Percentiles rank a stretch among this genome's conserved stretches.
Evolutionary conservation across 352 stramenopile species (phyloP).

Genomic region (Phytophthora palmivora): DNA sequence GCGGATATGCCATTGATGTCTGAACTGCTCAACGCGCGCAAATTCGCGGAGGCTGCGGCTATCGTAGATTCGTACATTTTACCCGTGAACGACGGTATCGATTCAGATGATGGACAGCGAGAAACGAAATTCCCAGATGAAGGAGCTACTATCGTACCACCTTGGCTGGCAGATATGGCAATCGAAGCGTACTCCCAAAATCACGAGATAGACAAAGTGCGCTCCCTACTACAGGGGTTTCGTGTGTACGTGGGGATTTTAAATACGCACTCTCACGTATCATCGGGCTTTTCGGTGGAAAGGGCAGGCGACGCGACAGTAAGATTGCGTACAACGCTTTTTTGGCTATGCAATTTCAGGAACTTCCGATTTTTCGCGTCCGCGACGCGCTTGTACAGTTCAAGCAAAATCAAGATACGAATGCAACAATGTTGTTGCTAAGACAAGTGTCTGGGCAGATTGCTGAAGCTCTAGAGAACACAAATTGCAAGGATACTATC

Average conservation of each 20-base stretch:
- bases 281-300: conserved; percentile 28
- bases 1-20: conserved; percentile 28
- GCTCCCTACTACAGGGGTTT: conserved; percentile 49
- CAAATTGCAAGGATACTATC: conserved; percentile 15
- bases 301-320: conserved; percentile 37
- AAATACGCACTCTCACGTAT: conserved; percentile 41
- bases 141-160: conserved; percentile 31
- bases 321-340: conserved; percentile 50
- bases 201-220: conserved; percentile 55
- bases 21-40: conserved; percentile 36
- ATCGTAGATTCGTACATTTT: conserved; percentile 39
- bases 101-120: conserved; percentile 15
- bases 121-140: conserved; percentile 3
- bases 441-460: conserved; percentile 43
- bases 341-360: conserved; percentile 55
- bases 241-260: conserved; percentile 36
- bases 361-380: conserved; percentile 47
- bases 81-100: conserved; percentile 27
- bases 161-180: conserved; percentile 44
- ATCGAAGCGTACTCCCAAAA: conserved; percentile 49
- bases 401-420: conserved; percentile 43
- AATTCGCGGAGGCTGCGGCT: conserved; percentile 44
- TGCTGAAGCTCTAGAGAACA: conserved; percentile 26
- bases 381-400: conserved; percentile 54
- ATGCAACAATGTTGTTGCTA: conserved; percentile 43